Evolutionary conservation across 2,329 filamentous ascomycete genomes (phyloP), one percentile per base, ranked within the genome.

Genomic region (Trichophaea hybrida): DNA sequence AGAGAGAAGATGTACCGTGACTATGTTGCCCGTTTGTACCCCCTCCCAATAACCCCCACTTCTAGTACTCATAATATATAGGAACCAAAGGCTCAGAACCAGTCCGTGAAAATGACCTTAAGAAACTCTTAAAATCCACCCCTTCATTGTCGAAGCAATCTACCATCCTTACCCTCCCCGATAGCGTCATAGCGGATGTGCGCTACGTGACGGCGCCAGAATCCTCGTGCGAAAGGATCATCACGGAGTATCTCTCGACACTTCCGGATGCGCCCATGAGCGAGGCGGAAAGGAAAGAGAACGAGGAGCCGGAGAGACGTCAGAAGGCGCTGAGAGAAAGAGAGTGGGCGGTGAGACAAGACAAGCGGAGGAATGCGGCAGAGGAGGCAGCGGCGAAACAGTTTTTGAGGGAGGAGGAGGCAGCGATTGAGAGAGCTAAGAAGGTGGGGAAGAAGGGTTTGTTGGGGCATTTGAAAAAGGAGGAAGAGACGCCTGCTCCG

Each of bases 1-100:
- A 79, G 85, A 37, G 88, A 94, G 70, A 89, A 85, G 72, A 76
- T 81, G 56, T 94, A 91, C 70, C 79, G 87, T 59, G 87, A 93
- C 60, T 81, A 88, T 68, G 74, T 69, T 53, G 53, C 61, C 35
- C 61, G 68, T 68, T 57, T 57, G 67, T 65, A 13, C 6, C 15
- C 32, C 31, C 33, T 33, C 3, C 40, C 48, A 13, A n/a, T 38
- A 32, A 5, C 56, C 34, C 10, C 15, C n/a, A 15, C 1, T 12
- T 38, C 32, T 12, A 74, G 62, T 76, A 84, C 72, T 89, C 15
- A 83, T n/a, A 5, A 17, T 52, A 12, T 34, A 37, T 44, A 69
- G 68, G 65, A 12, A 64, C 61, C 4, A 76, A 86, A 69, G 75
- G 86, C 67, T 77, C 85, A 0, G 78, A 79, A 55, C 75, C 81